Evolutionary conservation across 192 early-diverging fungal species (phyloP), one percentile per base, ranked within the genome.

Genomic region (Phycomyces nitens): DNA sequence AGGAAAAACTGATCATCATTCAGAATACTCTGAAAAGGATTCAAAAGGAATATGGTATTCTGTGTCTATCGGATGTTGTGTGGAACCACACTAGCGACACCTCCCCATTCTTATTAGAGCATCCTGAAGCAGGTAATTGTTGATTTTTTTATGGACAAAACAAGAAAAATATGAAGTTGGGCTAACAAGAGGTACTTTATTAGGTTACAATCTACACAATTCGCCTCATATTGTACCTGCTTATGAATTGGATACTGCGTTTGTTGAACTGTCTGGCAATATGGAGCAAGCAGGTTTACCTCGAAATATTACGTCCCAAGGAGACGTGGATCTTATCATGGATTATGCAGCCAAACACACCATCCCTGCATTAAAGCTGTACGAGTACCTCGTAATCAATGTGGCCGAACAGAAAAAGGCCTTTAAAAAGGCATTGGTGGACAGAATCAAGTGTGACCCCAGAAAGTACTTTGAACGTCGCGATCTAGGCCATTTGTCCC

Each of bases 31-130:
- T 96, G 26, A 58, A 64, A 40, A 65, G 66, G 26, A 86, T 95
- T 60, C 76, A 84, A 56, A 70, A 82, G 9, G 79, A 85, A 29
- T 85, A 86, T 73, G 84, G 83, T 0, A 80, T 95, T 55, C 76
- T 99, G 42, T 85, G 84, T 43, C 75, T 91, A 42, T 94, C 94
- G 10, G 97, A 99, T 77, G 85, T 99, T 64, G 97, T 99, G 3
- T 99, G 94, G 95, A 99, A 99, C 79, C 97, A 99, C 77, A 99
- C 96, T 20, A 90, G 94, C 22, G 86, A 85, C 75, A 90, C 96
- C 68, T 92, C 92, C n/a, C 76, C 72, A n/a, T 99, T 94, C 92
- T 84, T 99, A 41, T 75, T 85, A 70, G 88, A 96, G 47, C 97
- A 99, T 72, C 97, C 97, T 6, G 97, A 99, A 75, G 92, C 93